Percentiles rank a stretch among this genome's conserved stretches.
Evolutionary conservation across 2,329 filamentous ascomycete genomes (phyloP).

Genomic region (Colletotrichum orchidophilum): DNA sequence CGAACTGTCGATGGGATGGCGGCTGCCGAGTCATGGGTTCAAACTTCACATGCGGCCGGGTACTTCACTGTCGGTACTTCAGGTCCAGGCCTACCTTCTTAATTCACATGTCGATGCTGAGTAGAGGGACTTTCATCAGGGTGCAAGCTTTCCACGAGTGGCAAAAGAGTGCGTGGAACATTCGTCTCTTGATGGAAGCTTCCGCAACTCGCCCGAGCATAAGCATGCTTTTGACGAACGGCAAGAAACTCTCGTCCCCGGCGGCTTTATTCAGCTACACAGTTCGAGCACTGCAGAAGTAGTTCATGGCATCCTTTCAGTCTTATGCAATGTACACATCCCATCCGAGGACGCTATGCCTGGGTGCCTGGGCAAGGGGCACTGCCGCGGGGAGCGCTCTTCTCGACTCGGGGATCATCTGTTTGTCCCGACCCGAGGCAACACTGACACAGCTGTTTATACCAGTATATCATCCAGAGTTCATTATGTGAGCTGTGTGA

Average conservation of each 20-base stretch:
- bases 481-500: background rate
- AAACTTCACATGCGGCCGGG: background rate
- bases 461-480: background rate
- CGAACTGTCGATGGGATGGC: constrained; percentile 10
- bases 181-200: background rate
- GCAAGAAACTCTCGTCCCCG: background rate
- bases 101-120: background rate
- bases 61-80: background rate
- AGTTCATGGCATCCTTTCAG: background rate
- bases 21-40: constrained; percentile 7
- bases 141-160: background rate
- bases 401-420: background rate
- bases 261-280: background rate
- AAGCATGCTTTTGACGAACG: background rate
- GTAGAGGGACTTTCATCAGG: too few species aligned
- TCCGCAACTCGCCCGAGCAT: background rate
- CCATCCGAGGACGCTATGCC: background rate
- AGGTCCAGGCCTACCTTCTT: background rate
- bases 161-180: background rate
- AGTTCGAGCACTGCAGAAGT: too few species aligned
- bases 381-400: background rate
- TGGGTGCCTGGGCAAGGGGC: background rate
- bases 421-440: background rate
- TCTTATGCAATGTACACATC: background rate
- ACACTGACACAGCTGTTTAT: background rate